Evolutionary conservation across 305 asterid species (phyloP), one percentile per base, ranked within the genome.

Genomic region (Fraxinus ornus): DNA sequence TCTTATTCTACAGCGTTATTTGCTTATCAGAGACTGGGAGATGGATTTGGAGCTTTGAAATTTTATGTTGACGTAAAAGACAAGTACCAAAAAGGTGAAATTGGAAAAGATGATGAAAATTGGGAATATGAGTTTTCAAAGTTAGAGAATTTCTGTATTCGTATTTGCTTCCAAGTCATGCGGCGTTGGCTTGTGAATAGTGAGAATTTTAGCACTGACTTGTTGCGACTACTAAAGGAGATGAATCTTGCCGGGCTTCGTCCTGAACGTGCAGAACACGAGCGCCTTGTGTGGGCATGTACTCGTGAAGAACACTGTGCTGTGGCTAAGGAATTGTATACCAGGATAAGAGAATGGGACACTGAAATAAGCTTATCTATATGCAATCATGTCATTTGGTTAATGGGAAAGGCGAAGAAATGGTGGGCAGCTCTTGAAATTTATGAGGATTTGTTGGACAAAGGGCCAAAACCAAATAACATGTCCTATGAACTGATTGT

Each of bases 401-500:
- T 96, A 36, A 82, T 96, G 93, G 98, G 98, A 10, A 96, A 94
- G 88, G 98, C 98, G 2, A 96, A 90, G 82, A 96, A 96, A 33
- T 96, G 99, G 99, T 96, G 99, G 99, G 97, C 94, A 0, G 99
- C 99, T 68, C 90, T 94, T 17, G 98, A 96, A 83, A 91, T 96
- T n/a, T 96, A 96, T 5, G 98, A 96, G 89, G 95, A 96, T 64
- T 79, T 94, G 84, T 81, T 94, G 88, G 98, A 94, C 82, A 89
- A 88, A 86, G 98, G 98, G 78, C 99, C 99, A 3, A 87, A 86
- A 81, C 98, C 98, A 15, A 93, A 96, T 78, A 90, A 88, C 88
- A 88, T 92, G 97, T 93, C 99, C 3, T 81, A 92, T 71, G 98
- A 96, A 83, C 81, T 94, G 60, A 81, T 96, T 32, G 90, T 92